phyloP scores from a whole-genome alignment of 164 flowering plant genomes.

The grape (Vitis vinifera) region ASM3070453v1 NC_081815.1:2520001-2520500 shows the following conservation, averaged over 20 bases:
- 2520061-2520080: constrained; percentile 68
- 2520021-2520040: constrained; percentile 71
- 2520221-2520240: constrained; percentile 48
- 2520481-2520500: background rate
- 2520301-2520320: constrained; percentile 89
- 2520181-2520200: constrained; percentile 77
- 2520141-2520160: constrained; percentile 71
- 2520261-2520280: constrained; percentile 64
- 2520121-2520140: constrained; percentile 49
- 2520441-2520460: background rate
- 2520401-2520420: constrained; percentile 78
- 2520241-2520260: constrained; percentile 49
- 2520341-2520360: constrained; percentile 92
- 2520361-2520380: constrained; percentile 77
- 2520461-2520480: background rate
- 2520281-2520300: constrained; percentile 86
- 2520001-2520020: constrained; percentile 77
- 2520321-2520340: constrained; percentile 84
- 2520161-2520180: constrained; percentile 76
- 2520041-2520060: constrained; percentile 80
- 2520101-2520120: constrained; percentile 78
- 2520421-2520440: constrained; percentile 82
- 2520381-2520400: constrained; percentile 82
- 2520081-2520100: constrained; percentile 73
- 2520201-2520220: constrained; percentile 81